phyloP scores from a whole-genome alignment of 1,139 yeast genomes.

The Spathaspora sp. region DNA sequence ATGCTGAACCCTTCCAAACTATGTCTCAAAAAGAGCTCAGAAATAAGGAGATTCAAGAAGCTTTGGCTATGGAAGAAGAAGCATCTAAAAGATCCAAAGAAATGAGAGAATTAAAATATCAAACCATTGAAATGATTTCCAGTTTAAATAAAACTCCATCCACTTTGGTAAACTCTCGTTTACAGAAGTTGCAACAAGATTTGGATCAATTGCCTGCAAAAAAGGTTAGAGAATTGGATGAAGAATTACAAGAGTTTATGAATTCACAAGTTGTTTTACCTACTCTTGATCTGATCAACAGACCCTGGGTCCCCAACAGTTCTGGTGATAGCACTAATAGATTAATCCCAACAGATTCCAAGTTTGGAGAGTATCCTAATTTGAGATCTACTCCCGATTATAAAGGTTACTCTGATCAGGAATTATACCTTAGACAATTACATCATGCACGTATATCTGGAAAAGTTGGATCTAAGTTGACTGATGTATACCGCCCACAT shows the following conservation, averaged over 20 bases:
- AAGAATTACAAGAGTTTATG: constrained; percentile 44
- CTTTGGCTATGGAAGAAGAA: constrained; percentile 46
- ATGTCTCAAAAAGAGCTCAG: constrained; percentile 32
- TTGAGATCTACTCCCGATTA: constrained; percentile 46
- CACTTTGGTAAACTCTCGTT: constrained; percentile 29
- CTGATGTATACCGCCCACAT: constrained; percentile 68
- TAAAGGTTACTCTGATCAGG: constrained; percentile 65
- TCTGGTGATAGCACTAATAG: constrained; percentile 3
- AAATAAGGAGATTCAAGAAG: constrained; percentile 45
- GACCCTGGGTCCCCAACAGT: constrained; percentile 34
- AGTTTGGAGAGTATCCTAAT: constrained; percentile 30
- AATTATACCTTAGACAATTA: constrained; percentile 70
- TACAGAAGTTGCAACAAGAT: constrained; percentile 30
- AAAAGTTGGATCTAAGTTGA: constrained; percentile 63
- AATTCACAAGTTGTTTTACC: constrained; percentile 36
- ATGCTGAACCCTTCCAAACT: not conserved
- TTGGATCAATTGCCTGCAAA: constrained; percentile 28
- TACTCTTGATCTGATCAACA: constrained; percentile 24
- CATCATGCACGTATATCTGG: constrained; percentile 49
- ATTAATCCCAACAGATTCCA: constrained; percentile 2
- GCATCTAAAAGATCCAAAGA: constrained; percentile 36
- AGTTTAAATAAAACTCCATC: constrained; percentile 39
- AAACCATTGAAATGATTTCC: constrained; percentile 27
- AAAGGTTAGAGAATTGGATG: constrained; percentile 42
- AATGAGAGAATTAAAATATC: constrained; percentile 34